Evolutionary conservation across 192 early-diverging fungal genomes (phyloP), one percentile per base, ranked within the genome.

Genomic region (Backusella parvicylindrica): DNA sequence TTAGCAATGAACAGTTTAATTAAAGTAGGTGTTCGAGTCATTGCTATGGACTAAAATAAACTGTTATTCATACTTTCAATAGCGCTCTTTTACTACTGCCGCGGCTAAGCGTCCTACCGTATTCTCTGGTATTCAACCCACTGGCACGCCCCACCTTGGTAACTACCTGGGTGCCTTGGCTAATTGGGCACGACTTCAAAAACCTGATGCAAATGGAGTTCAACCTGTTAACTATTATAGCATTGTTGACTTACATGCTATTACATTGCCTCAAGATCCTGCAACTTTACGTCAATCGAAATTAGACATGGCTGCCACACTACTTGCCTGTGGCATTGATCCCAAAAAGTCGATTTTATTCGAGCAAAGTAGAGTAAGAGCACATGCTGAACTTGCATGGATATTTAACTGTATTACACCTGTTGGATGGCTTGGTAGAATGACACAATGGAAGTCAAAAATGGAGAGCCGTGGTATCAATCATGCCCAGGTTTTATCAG

Each of bases 381-480:
- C 83, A 65, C 97, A 98, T 78, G 64, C 95, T 6, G 93, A 96
- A 81, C 84, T 97, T 33, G 77, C 86, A 38, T 98, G 97, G 97
- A 85, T 95, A 11, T 77, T 98, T 47, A 93, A 89, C 75, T 97
- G 95, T 74, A 86, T 92, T 47, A 95, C 95, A 15, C 94, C 95
- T 13, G 87, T 97, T 2, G 91, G 91, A 2, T 96, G 95, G 96
- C 79, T 98, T 3, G 91, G 89, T 30, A 86, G 96, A 6, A 98
- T 98, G 97, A 97, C 96, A 12, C 97, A 98, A 74, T 98, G 97
- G 97, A 96, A 97, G 82, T 71, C 84, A 30, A 87, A 90, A 64
- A 71, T 87, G 43, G 80, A 79, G 18, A 41, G 68, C 2, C 33
- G 37, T 41, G 41, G 41, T 2, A 31, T 70, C 1, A 67, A 71